Evolutionary conservation across 805 yeast species (phyloP).

Genomic region (Wickerhamomyces ciferrii): DNA sequence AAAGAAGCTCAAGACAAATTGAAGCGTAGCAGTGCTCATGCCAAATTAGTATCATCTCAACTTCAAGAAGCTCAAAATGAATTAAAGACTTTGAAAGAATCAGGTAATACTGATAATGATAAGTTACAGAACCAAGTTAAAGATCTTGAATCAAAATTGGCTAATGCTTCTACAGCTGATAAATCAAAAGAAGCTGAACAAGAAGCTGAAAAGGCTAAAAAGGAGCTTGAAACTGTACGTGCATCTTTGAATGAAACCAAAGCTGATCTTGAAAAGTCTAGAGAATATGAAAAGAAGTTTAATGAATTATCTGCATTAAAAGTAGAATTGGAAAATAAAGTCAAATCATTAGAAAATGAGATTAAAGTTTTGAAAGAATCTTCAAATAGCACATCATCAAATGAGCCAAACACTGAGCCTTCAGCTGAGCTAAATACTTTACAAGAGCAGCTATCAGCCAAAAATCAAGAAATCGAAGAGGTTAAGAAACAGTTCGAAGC

Average conservation of each 20-base stretch:
- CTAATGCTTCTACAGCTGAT: conserved; percentile 8
- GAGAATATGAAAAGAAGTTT: conserved; percentile 32
- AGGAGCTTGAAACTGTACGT: not conserved
- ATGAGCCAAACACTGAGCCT: conserved; percentile 2
- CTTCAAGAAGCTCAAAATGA: conserved; percentile 15
- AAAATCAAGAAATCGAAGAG: conserved; percentile 14
- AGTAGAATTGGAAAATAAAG: conserved; percentile 25
- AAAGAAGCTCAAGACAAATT: conserved; percentile 24
- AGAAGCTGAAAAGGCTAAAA: not conserved
- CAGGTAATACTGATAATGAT: conserved; percentile 13
- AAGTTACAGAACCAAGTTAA: conserved; percentile 14
- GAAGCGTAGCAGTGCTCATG: conserved; percentile 17
- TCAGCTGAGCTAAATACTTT: conserved; percentile 6
- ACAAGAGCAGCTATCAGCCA: conserved; percentile 3
- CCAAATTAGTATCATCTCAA: conserved; percentile 9
- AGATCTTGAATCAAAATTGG: conserved; percentile 7
- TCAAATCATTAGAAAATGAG: conserved; percentile 9
- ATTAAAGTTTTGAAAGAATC: conserved; percentile 5
- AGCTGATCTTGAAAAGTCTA: conserved; percentile 23
- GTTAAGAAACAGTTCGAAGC: conserved; percentile 13
- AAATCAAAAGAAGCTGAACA: conserved; percentile 4
- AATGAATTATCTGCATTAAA: conserved; percentile 27
- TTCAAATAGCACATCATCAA: conserved; percentile 1
- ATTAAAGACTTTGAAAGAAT: conserved; percentile 6
- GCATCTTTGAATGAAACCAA: not conserved